Evolutionary conservation across 192 early-diverging fungal genomes (phyloP).

Genomic region (Backusella sp.): DNA sequence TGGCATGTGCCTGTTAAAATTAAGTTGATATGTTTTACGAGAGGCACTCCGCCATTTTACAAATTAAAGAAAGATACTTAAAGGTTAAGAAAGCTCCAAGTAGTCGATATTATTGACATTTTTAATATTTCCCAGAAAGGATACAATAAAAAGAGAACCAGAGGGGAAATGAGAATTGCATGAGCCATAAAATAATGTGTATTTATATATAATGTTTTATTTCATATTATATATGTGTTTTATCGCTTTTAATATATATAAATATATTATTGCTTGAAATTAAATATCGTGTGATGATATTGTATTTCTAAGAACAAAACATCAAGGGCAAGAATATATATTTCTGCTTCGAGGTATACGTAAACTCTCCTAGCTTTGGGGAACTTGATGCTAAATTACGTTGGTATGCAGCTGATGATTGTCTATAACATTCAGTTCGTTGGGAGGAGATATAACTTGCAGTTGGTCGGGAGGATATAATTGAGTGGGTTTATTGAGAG

Average conservation of each 20-base stretch:
- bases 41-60: no score
- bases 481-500: not conserved
- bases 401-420: not conserved
- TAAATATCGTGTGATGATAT: not conserved
- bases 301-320: not conserved
- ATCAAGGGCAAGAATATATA: not conserved
- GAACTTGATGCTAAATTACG: not conserved
- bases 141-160: conserved; percentile 32
- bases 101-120: no score
- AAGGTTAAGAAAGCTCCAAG: no score
- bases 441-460: not conserved
- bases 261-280: not conserved
- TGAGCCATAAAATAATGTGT: conserved; percentile 55
- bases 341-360: not conserved
- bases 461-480: no score
- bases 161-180: conserved; percentile 84
- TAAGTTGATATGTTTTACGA: no score
- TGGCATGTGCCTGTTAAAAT: no score
- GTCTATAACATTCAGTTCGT: not conserved
- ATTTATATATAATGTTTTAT: not conserved
- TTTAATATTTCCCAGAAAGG: no score
- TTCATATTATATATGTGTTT: not conserved
- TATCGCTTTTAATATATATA: no score
- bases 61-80: no score
- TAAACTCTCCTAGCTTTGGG: not conserved